phyloP scores from a whole-genome alignment of 2,329 filamentous ascomycete species.

The Colletotrichum shisoi region DNA sequence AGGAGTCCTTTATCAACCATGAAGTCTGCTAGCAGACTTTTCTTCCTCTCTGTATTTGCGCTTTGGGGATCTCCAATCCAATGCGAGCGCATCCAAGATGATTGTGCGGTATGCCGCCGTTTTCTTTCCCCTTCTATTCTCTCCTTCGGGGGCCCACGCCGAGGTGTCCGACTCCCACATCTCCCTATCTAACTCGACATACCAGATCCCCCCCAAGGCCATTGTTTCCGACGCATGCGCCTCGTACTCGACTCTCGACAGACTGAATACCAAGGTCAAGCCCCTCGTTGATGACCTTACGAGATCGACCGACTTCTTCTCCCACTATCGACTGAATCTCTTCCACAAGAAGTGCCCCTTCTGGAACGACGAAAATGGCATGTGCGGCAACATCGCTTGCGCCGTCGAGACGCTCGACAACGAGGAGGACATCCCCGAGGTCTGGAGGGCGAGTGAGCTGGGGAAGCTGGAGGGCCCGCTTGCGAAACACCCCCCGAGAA shows the following conservation, averaged over 20 bases:
- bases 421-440: conserved; percentile 88
- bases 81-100: conserved; percentile 57
- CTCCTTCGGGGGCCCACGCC: conserved; percentile 34
- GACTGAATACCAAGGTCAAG: conserved; percentile 78
- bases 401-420: conserved; percentile 94
- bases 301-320: conserved; percentile 93
- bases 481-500: conserved; percentile 84
- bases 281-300: conserved; percentile 83
- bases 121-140: conserved; percentile 40
- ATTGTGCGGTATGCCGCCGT: conserved; percentile 61
- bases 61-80: conserved; percentile 60
- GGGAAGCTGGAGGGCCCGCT: conserved; percentile 91
- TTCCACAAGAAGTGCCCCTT: conserved; percentile 96
- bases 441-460: conserved; percentile 91
- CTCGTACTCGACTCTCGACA: conserved; percentile 89
- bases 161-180: conserved; percentile 40
- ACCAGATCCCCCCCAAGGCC: conserved; percentile 83
- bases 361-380: conserved; percentile 90
- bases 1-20: conserved; percentile 47
- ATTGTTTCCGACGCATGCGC: conserved; percentile 95
- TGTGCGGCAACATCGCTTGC: conserved; percentile 97
- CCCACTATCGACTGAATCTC: conserved; percentile 93
- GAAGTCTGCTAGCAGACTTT: conserved; percentile 62
- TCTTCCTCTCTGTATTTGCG: conserved; percentile 65
- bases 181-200: conserved; percentile 52